Evolutionary conservation across 768 basidiomycete genomes (phyloP).

Genomic region (Tubosaeta brunneosetosa): DNA sequence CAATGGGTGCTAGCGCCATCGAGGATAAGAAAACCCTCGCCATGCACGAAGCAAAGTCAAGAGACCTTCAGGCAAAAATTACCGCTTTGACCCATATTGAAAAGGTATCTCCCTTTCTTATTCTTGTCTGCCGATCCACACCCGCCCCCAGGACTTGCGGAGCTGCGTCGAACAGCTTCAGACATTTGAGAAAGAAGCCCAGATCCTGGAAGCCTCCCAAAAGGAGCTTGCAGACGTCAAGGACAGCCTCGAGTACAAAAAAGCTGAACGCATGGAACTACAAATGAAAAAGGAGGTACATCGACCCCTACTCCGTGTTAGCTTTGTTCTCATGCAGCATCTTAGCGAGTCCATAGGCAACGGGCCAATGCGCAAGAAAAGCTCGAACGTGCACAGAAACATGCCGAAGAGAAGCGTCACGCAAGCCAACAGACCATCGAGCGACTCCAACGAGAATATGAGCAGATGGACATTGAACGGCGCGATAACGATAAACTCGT

Average conservation of each 20-base stretch:
- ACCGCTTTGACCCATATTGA: conserved; percentile 68
- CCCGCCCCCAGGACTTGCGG: conserved; percentile 54
- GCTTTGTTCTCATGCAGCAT: background rate
- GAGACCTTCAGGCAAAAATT: conserved; percentile 75
- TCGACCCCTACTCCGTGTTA: background rate
- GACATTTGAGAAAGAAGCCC: conserved; percentile 63
- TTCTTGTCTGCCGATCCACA: background rate
- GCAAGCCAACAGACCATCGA: conserved; percentile 73
- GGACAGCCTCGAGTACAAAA: conserved; percentile 66
- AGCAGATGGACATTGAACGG: conserved; percentile 71
- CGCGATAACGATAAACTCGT: conserved; percentile 75
- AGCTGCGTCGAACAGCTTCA: conserved; percentile 73
- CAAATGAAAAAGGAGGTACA: conserved; percentile 62
- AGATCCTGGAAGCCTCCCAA: conserved; percentile 56
- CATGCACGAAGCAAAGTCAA: conserved; percentile 64
- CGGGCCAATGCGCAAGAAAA: conserved; percentile 78
- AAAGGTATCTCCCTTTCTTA: conserved; percentile 45
- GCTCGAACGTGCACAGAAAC: conserved; percentile 70
- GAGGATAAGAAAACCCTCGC: conserved; percentile 69
- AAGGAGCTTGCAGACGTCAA: conserved; percentile 66
- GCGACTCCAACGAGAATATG: conserved; percentile 71
- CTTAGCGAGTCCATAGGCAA: conserved; percentile 77
- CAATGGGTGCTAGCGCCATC: conserved; percentile 63
- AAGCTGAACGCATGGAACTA: conserved; percentile 69
- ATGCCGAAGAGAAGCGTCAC: conserved; percentile 73